Percentiles rank a stretch among this genome's conserved stretches.
These are phyloP conservation scores for Herpotrichia juniperi DNA, from an alignment of 2,329 filamentous ascomycete species.

Conservation along the genomic window DNA sequence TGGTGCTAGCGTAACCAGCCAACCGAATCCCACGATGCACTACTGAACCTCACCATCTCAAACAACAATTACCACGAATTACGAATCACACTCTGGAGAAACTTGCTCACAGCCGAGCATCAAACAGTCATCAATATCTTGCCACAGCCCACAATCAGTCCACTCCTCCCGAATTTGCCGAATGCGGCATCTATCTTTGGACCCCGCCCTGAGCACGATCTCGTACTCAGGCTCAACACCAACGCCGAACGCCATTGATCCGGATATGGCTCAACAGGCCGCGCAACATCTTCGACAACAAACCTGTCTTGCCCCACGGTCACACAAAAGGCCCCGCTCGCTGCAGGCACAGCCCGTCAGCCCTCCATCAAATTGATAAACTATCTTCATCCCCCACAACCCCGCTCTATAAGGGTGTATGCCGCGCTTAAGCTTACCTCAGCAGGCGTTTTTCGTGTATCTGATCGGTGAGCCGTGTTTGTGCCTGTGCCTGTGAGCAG, in stretches of 20 bases:
- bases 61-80: not conserved
- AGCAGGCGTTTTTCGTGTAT: not conserved
- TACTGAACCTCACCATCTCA: not conserved
- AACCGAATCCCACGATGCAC: not conserved
- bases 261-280: not conserved
- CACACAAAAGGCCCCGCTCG: conserved; percentile 4
- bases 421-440: conserved; percentile 1
- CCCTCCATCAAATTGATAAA: not conserved
- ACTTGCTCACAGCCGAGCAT: no score
- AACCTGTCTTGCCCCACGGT: not conserved
- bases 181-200: no score
- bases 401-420: not conserved
- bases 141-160: no score
- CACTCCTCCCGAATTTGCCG: no score
- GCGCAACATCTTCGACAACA: not conserved
- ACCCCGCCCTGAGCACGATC: not conserved
- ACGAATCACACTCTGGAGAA: not conserved
- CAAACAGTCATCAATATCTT: no score
- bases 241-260: not conserved
- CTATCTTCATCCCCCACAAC: not conserved
- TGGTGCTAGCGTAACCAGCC: not conserved
- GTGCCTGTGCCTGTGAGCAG: conserved; percentile 3
- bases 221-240: not conserved
- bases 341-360: conserved; percentile 7
- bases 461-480: no score